phyloP scores from a whole-genome alignment of 495 filamentous ascomycete genomes.

The Aspergillus kassunensis region DNA sequence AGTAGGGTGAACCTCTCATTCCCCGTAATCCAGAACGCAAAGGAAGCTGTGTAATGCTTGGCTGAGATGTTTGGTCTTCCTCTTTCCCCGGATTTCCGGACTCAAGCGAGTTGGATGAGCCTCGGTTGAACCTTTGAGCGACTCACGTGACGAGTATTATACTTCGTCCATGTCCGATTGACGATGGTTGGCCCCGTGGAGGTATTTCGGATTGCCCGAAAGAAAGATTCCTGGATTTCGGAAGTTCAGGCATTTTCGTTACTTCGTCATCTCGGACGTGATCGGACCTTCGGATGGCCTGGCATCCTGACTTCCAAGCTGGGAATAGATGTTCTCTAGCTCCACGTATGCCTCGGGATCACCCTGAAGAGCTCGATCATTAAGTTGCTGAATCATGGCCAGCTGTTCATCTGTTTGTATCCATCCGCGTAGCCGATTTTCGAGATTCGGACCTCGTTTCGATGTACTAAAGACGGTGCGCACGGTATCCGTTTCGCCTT shows the following conservation, averaged over 20 bases:
- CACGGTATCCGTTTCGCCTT: constrained; percentile 45
- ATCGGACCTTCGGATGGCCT: constrained; percentile 1
- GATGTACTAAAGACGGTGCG: constrained; percentile 29
- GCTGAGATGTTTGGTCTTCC: not conserved
- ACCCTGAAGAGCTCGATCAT: constrained; percentile 30
- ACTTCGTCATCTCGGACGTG: not conserved
- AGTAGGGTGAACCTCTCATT: no score
- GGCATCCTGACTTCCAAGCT: constrained; percentile 17
- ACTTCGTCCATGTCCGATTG: no score
- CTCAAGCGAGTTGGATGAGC: not conserved
- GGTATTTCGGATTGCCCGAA: no score
- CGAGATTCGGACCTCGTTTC: constrained; percentile 27
- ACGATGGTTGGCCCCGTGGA: no score
- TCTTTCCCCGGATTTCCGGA: no score
- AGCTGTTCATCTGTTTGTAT: constrained; percentile 40
- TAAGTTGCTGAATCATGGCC: constrained; percentile 30
- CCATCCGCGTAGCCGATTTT: constrained; percentile 35
- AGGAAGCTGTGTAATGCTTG: not conserved
- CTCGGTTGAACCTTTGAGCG: not conserved
- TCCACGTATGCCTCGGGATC: constrained; percentile 31
- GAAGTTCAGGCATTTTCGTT: not conserved
- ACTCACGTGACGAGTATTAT: not conserved
- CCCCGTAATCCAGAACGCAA: not conserved
- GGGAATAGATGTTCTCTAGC: constrained; percentile 29
- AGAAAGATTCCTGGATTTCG: not conserved